Conservation (phyloP, 2,329 filamentous ascomycete genomes). For the Xylariaceae sp. region DNA sequence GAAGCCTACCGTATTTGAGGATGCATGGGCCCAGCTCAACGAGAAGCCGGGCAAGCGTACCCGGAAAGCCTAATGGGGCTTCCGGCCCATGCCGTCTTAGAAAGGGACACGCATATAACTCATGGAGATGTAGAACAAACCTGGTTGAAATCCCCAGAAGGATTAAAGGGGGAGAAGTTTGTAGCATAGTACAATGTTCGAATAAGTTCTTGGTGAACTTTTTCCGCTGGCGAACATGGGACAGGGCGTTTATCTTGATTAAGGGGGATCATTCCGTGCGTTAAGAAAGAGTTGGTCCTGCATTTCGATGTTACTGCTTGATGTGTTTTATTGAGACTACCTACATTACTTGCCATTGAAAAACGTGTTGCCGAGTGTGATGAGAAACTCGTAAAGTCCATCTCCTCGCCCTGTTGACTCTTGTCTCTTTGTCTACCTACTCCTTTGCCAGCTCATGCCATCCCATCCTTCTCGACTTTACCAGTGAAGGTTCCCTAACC, state of each 20-base stretch:
- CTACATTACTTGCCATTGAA: too few species aligned
- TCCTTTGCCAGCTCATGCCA: neutral
- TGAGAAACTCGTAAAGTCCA: neutral
- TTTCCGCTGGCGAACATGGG: neutral
- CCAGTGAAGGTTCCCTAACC: neutral
- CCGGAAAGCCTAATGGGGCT: constrained; percentile 14
- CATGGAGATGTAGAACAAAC: too few species aligned
- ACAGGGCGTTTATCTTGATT: constrained; percentile 1
- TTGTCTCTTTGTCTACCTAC: neutral
- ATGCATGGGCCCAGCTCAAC: constrained; percentile 48
- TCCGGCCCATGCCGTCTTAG: neutral
- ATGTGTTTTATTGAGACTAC: neutral
- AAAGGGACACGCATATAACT: neutral
- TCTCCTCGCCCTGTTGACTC: neutral
- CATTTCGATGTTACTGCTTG: neutral
- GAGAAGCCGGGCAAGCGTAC: constrained; percentile 13
- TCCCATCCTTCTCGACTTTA: neutral
- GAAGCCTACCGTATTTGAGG: constrained; percentile 66
- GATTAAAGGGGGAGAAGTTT: too few species aligned
- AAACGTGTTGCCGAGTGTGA: neutral
- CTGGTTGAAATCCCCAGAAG: too few species aligned
- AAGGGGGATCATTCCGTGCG: neutral
- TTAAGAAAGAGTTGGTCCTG: neutral
- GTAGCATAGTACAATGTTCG: neutral
- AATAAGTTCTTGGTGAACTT: neutral